Evolutionary conservation across 2,329 filamentous ascomycete species (phyloP), one percentile per base, ranked within the genome.

Genomic region (Colletotrichum costaricense): DNA sequence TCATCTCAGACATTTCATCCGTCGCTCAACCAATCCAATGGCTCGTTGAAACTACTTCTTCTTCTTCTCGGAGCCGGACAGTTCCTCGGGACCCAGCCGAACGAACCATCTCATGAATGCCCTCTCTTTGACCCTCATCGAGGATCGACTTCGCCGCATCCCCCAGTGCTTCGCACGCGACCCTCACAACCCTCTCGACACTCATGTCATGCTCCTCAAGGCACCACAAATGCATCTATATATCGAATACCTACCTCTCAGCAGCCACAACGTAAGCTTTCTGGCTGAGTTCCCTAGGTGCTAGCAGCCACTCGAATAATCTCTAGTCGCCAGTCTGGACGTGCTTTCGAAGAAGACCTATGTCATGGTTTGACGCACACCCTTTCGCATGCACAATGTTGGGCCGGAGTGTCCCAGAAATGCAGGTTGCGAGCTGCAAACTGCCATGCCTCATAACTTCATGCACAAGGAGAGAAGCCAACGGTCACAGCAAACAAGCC

Each of bases 341-440:
- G 24, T 42, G 38, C 28, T 35, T 54, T 63, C 38, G 49, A 38
- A 59, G 24, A 38, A 63, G 49, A 24, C 28, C 46, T 62, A 26
- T 35, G 54, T 42, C 54, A 33, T 72, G 30, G 19, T 69, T 64
- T n/a, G 69, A 63, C 35, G 52, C 65, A 63, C 52, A 63, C 62
- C 42, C 57, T 52, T 58, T 58, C 58, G 19, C 22, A 52, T 55
- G 58, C 69, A 54, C 65, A 62, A 33, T 69, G 58, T 52, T 63
- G 58, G 58, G 52, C 24, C 64, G 16, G 69, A 57, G 57, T 55
- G 63, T 54, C 35, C 58, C 58, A 63, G 9, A 35, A 42, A 52
- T 19, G 38, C 42, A 56, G 59, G 69, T 63, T 59, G 26, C 54
- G 28, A 72, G 56, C 69, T 72, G 69, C 66, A 64, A 69, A 59